phyloP scores from a whole-genome alignment of 768 basidiomycete genomes.

The Suillus paluster region DNA sequence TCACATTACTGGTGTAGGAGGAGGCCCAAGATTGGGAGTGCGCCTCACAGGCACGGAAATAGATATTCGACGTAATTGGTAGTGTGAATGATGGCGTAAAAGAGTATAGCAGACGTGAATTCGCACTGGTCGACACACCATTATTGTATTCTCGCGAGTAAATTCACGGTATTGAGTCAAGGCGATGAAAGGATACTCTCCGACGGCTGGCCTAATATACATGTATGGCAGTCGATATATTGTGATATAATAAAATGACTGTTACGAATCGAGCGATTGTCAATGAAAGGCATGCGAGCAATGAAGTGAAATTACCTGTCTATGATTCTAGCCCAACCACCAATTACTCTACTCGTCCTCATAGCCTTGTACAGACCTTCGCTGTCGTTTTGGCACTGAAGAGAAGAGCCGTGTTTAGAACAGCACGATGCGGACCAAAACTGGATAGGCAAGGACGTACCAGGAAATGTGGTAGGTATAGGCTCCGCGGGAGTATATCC shows the following conservation, averaged over 20 bases:
- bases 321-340: slow-evolving; percentile 2
- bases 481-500: slow-evolving; percentile 74
- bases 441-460: slow-evolving; percentile 48
- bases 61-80: not conserved
- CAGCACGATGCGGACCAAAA: not conserved
- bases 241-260: not conserved
- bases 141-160: not conserved
- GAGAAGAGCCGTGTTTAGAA: slow-evolving; percentile 10
- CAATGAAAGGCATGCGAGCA: not conserved
- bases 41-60: not conserved
- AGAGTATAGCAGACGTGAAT: not conserved
- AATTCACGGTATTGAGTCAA: not conserved
- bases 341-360: slow-evolving; percentile 55
- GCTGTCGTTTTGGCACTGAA: slow-evolving; percentile 71
- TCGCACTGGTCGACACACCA: not conserved
- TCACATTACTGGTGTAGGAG: not conserved
- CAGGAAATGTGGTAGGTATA: slow-evolving; percentile 77
- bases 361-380: slow-evolving; percentile 73
- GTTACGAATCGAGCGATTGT: not conserved
- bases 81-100: not conserved
- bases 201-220: not conserved
- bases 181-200: not conserved
- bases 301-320: slow-evolving; percentile 10
- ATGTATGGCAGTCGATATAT: not conserved
- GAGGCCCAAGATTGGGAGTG: not conserved